Evolutionary conservation across 768 basidiomycete species (phyloP).

Genomic region (Collybia nuda): DNA sequence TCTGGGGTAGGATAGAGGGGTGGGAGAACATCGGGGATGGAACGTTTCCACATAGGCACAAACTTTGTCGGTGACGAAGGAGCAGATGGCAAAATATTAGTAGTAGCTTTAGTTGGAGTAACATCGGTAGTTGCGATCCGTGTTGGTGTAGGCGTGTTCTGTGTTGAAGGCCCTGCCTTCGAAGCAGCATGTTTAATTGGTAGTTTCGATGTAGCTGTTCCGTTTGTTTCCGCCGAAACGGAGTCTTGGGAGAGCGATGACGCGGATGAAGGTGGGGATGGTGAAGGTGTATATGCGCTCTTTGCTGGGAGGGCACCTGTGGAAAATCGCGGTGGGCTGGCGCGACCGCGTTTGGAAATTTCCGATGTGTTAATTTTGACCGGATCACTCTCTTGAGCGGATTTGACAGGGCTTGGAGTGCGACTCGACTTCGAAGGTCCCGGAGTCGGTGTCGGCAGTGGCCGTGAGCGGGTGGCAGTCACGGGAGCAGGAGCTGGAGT

Average conservation of each 20-base stretch:
- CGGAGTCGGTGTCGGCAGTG: slow-evolving; percentile 24
- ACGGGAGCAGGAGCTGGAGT: slow-evolving; percentile 10
- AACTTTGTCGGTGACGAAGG: slow-evolving; percentile 27
- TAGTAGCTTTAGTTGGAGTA: background rate
- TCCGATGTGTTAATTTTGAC: background rate
- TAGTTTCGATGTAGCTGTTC: background rate
- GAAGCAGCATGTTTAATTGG: background rate
- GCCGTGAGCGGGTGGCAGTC: slow-evolving; percentile 26
- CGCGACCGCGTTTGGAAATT: slow-evolving; percentile 14
- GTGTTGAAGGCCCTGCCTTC: background rate
- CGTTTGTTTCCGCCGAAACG: slow-evolving; percentile 12
- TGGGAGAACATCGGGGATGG: slow-evolving; percentile 21
- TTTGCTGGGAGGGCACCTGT: slow-evolving; percentile 15
- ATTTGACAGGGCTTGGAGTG: slow-evolving; percentile 17
- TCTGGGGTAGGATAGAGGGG: slow-evolving; percentile 24
- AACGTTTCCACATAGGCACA: slow-evolving; percentile 45
- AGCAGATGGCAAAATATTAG: slow-evolving; percentile 13
- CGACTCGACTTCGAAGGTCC: slow-evolving; percentile 7
- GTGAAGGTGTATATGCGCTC: slow-evolving; percentile 13
- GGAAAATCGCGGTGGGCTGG: slow-evolving; percentile 21
- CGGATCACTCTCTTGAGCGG: slow-evolving; percentile 5
- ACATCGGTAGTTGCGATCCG: background rate
- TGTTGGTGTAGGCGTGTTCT: no score
- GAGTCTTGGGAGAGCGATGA: slow-evolving; percentile 12
- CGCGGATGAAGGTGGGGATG: slow-evolving; percentile 14